Base-by-base conservation (phyloP, 2,329 filamentous ascomycete genomes). In the Beauveria asiatica region DNA sequence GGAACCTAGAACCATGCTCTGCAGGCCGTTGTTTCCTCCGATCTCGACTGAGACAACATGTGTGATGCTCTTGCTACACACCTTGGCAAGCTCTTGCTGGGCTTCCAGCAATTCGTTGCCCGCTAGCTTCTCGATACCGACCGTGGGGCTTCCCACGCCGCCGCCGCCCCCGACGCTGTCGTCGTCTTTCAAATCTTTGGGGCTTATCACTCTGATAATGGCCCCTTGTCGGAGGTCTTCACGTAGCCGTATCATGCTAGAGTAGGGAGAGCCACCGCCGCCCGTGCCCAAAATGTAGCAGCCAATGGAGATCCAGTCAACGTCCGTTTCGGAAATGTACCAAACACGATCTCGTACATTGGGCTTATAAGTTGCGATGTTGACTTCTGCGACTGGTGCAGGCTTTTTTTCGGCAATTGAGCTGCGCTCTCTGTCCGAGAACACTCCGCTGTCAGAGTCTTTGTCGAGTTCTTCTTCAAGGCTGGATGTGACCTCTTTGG, bases 21-120 rank as follows among this genome's bases (percentile, higher is more conserved):
- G 79, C 9, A 87, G 73, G 0, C 85, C 84, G 63, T 88, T 88
- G 5, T 79, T 80, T 7, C 86, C 85, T n/a, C 86, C 86, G 58
- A 88, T 85, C 65, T 88, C 85, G 11, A 87, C 69, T 1, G 82
- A 78, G 62, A 88, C 82, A 62, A 87, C 80, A 42, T 83, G 81
- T 21, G 83, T 80, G 23, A 81, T 77, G 1, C 69, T 67, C 17
- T 70, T 68, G 42, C 75, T 72, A 52, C 79, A 73, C 30, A 80
- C 77, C 52, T 80, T 78, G 69, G 80, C 83, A 11, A 87, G 72
- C 65, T 82, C 81, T 1, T 66, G 64, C 61, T 81, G 79, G 2
- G 79, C 74, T 53, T 82, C 70, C 45, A 78, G 71, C 65, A 82
- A 76, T 67, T 86, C 83, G 64, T 83, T 78, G 13, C 80, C 81